phyloP scores from a whole-genome alignment of 176 grass and related monocot genomes.

The bread wheat (Triticum aestivum) region IWGSC_CS_RefSeq_v2.1 NC_057807.1:686807132-686807631 shows the following conservation, averaged over 20 bases:
- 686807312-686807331: neutral
- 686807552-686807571: neutral
- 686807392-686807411: neutral
- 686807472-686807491: neutral
- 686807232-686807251: neutral
- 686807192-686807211: neutral
- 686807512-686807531: slow-evolving; percentile 9
- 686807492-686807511: neutral
- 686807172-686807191: neutral
- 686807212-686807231: neutral
- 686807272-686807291: neutral
- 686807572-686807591: slow-evolving; percentile 4
- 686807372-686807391: neutral
- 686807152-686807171: neutral
- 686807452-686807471: neutral
- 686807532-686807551: neutral
- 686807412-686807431: neutral
- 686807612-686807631: neutral
- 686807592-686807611: slow-evolving; percentile 31
- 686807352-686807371: neutral
- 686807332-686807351: neutral
- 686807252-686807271: neutral
- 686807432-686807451: neutral
- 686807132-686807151: neutral
- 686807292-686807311: neutral